Evolutionary conservation across 176 grass and related monocot species (phyloP), one percentile per base, ranked within the genome.

Genomic region (Elaeis guineensis): DNA sequence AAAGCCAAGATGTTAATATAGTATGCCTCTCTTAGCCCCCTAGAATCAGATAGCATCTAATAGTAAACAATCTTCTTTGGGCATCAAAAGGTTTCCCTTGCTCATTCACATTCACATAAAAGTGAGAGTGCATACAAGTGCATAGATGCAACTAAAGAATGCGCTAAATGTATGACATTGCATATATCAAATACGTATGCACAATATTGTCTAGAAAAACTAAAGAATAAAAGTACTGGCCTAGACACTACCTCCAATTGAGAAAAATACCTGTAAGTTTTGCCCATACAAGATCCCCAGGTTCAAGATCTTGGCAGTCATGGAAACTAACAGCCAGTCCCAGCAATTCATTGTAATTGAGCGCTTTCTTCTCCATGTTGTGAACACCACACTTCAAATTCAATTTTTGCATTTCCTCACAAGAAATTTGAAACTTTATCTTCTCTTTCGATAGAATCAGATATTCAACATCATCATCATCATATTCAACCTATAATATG

Each of bases 281-380:
- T 70, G 84, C 93, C 93, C 93, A 98, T 16, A 98, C 88, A 83
- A 98, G 74, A 76, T 98, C 93, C 66, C 82, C 93, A 17, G 88
- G 79, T 17, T 98, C 93, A 63, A 85, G 70, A 82, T 74, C 71
- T 80, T 98, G 93, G 63, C 86, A 89, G 57, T 89, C 93, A 78
- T 92, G 84, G 69, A 98, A 83, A 74, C 70, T 92, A 63, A 92
- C 65, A 83, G 93, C 84, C 72, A 98, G 83, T 25, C 78, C 84
- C 63, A 98, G 62, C 63, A 98, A 77, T 72, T 98, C 93, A 64
- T 98, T 83, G 59, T 86, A 72, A 55, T 68, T 68, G 65, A 56
- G 25, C 11, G 79, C 78, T 67, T 79, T 91, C 70, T 85, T 89
- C 49, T 91, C 82, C 56, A 77, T 59, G 55, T 83, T 83, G 52